A percentile compares a stretch with the other conserved stretches of the same genome.
These are phyloP conservation scores for Pichia scutulata DNA, from an alignment of 805 yeast genomes.

Conservation along the genomic window DNA sequence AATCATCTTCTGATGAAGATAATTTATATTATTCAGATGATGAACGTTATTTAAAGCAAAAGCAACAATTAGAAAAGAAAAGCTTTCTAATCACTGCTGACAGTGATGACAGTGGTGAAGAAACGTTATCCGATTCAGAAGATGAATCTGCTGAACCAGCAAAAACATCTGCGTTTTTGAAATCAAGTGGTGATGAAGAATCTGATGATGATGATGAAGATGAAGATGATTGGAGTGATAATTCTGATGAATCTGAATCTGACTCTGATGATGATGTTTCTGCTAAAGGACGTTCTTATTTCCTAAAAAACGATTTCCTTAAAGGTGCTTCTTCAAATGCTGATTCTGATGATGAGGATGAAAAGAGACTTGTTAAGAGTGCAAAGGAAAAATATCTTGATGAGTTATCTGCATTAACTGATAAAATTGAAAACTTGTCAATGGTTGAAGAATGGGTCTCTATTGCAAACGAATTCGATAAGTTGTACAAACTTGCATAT, in stretches of 20 bases:
- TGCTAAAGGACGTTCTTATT: conserved; percentile 46
- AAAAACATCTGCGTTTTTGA: conserved; percentile 1
- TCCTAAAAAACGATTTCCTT: conserved; percentile 42
- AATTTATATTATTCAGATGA: conserved; percentile 54
- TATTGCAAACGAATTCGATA: conserved; percentile 72
- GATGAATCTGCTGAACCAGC: conserved; percentile 3
- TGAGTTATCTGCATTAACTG: conserved; percentile 65
- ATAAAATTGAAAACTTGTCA: conserved; percentile 60
- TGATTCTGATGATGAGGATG: conserved; percentile 43
- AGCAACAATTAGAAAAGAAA: not conserved
- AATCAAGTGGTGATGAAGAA: not conserved
- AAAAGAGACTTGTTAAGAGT: conserved; percentile 79
- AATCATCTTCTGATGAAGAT: conserved; percentile 44
- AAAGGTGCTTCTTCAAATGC: conserved; percentile 36
- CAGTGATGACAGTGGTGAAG: conserved; percentile 9
- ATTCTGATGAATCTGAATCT: conserved; percentile 32
- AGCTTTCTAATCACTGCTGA: conserved; percentile 5
- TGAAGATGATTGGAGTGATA: conserved; percentile 29
- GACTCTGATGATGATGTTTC: conserved; percentile 38
- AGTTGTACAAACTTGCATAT: conserved; percentile 54
- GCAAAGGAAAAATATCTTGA: conserved; percentile 90
- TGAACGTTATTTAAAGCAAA: conserved; percentile 36
- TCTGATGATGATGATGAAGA: conserved; percentile 6
- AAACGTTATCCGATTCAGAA: conserved; percentile 9
- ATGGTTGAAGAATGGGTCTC: conserved; percentile 73